Base-by-base conservation (phyloP, 345 rosid genomes). In the Nephelium lappaceum region DNA sequence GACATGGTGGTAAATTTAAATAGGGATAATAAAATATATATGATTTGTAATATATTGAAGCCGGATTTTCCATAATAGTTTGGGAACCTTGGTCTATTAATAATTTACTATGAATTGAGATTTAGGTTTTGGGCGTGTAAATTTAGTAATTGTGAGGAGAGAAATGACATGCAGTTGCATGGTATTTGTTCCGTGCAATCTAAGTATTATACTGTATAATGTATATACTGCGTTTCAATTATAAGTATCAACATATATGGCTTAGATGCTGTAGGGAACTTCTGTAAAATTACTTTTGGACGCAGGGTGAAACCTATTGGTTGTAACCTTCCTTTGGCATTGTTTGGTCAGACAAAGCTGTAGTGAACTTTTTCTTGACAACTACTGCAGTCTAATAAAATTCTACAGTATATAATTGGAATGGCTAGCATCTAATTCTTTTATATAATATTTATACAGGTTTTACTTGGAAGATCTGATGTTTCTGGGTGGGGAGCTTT, bases 401-500 rank as follows among this genome's bases (percentile, higher is more conserved):
- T 65, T 80, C 55, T 47, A 41, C n/a, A 25, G 42, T 42, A 43
- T 41, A 25, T 39, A 53, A 53, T 57, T 42, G 39, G 55, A 15
- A 11, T 43, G 23, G 36, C 25, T 79, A 53, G 55, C 11, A 15
- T 21, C 72, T 41, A 53, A 73, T 73, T 62, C 72, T 63, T 11
- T 8, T 61, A 70, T 23, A 11, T 14, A 51, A 60, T 10, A 45
- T 38, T 31, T 75, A 74, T 83, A 63, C 92, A 97, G 98, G 99
- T 97, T 77, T 89, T 97, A 82, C 98, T 97, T 53, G 99, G 99
- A 81, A 91, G 86, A 83, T 97, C 99, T n/a, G 95, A 97, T 84
- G 91, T 97, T 67, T 97, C 99, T 76, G 99, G 99, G 27, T 97
- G 99, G 99, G 99, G 99, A 84, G 99, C 99, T 78, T 97, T 97